Percentiles rank a stretch among this genome's conserved stretches.
phyloP scores from a whole-genome alignment of 2,329 filamentous ascomycete species.

The Fusarium sp. region DNA sequence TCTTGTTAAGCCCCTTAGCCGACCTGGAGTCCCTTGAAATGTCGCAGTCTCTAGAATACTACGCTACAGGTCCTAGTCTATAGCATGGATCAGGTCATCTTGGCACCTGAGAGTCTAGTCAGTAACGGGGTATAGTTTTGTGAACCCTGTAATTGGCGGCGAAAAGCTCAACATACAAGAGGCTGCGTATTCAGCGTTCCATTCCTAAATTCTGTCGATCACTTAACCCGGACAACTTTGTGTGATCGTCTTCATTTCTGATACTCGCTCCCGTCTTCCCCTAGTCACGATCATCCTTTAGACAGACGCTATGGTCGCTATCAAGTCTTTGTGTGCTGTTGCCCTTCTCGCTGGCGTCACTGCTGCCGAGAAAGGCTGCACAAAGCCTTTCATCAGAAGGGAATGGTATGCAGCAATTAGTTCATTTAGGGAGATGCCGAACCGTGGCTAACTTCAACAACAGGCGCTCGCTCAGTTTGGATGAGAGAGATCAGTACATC shows the following conservation, averaged over 20 bases:
- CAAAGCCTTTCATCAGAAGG: conserved; percentile 23
- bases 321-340: conserved; percentile 20
- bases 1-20: neutral
- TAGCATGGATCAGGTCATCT: conserved; percentile 1
- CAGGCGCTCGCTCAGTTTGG: conserved; percentile 27
- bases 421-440: accelerated
- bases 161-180: neutral
- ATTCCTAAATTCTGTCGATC: conserved; percentile 17
- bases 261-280: conserved; percentile 4
- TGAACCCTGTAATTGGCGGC: neutral
- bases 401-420: conserved; percentile 10
- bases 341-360: conserved; percentile 12
- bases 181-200: neutral
- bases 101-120: neutral
- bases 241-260: conserved; percentile 1
- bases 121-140: neutral
- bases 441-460: accelerated
- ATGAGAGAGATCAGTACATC: conserved; percentile 34
- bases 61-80: neutral
- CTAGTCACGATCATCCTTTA: neutral
- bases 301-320: conserved; percentile 10
- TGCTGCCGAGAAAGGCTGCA: conserved; percentile 16
- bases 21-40: neutral
- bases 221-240: neutral
- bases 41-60: neutral